Conservation (phyloP, 2,329 filamentous ascomycete species). For the Colletotrichum karsti region DNA sequence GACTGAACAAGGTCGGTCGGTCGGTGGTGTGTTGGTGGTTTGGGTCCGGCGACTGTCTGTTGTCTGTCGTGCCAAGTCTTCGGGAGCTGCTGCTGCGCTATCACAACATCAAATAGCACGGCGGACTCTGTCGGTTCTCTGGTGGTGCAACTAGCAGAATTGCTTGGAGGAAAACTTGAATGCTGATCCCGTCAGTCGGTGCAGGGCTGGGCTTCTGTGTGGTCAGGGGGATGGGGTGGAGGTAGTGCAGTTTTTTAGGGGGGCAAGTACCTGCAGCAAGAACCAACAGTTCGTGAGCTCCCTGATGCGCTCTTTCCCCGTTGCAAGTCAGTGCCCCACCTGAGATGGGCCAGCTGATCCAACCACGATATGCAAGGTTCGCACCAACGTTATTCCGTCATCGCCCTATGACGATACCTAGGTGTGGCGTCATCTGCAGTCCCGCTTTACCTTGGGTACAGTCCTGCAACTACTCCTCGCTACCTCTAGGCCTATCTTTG, state of each 20-base stretch:
- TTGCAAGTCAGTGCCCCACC: slow-evolving; percentile 7
- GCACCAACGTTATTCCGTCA: slow-evolving; percentile 26
- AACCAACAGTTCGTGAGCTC: slow-evolving; percentile 29
- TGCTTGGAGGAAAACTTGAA: slow-evolving; percentile 21
- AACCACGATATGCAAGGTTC: neutral
- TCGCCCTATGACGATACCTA: neutral
- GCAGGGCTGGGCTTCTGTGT: neutral
- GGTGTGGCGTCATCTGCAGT: slow-evolving; percentile 6
- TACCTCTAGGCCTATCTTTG: no score
- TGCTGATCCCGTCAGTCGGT: slow-evolving; percentile 22
- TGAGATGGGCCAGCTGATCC: slow-evolving; percentile 24
- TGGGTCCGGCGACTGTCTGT: neutral
- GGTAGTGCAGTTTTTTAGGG: slow-evolving; percentile 16
- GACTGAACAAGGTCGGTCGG: neutral
- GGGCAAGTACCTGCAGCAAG: slow-evolving; percentile 30
- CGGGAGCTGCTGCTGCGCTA: slow-evolving; percentile 7
- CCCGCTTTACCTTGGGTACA: no score
- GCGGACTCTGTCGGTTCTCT: slow-evolving; percentile 3
- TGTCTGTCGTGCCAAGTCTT: neutral
- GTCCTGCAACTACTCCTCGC: no score
- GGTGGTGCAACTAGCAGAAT: slow-evolving; percentile 16
- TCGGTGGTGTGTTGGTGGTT: neutral
- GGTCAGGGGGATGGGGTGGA: slow-evolving; percentile 17
- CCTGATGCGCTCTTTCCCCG: slow-evolving; percentile 11
- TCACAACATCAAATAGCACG: slow-evolving; percentile 14